These are phyloP conservation scores for Cytospora chrysosperma DNA, from an alignment of 2,329 filamentous ascomycete species.

Conservation along the genomic window DNA sequence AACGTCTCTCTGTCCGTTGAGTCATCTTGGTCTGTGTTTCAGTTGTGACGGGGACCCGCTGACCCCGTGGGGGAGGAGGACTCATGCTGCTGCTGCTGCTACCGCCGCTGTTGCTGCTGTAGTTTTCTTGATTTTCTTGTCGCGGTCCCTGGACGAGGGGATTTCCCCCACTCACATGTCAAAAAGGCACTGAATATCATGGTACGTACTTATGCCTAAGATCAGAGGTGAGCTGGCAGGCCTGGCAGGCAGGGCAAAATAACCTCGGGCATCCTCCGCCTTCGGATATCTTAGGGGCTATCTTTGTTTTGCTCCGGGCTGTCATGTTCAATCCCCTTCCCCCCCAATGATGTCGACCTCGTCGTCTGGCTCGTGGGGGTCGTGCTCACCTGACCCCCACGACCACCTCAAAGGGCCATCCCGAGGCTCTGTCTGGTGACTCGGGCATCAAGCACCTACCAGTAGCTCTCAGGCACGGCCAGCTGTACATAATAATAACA, in stretches of 20 bases:
- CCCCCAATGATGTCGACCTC: neutral
- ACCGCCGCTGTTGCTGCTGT: neutral
- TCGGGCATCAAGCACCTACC: neutral
- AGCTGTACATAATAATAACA: neutral
- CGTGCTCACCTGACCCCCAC: constrained; percentile 19
- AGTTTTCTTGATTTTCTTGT: neutral
- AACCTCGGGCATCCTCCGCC: neutral
- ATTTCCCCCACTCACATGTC: constrained; percentile 6
- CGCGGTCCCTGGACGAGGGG: neutral
- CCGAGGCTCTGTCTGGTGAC: constrained; percentile 15
- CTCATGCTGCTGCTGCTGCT: neutral
- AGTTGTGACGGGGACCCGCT: constrained; percentile 5
- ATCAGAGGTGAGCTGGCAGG: neutral
- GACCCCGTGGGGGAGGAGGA: neutral
- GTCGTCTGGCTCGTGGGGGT: neutral
- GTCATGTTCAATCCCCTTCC: neutral
- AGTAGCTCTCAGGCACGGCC: neutral
- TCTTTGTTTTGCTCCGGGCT: neutral
- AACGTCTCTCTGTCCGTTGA: neutral
- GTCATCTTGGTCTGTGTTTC: neutral
- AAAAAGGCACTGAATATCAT: neutral
- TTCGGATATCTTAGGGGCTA: neutral
- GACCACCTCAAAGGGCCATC: constrained; percentile 2
- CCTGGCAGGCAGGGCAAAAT: no score
- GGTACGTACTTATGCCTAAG: neutral